These are phyloP conservation scores for Sequoia sempervirens DNA, from an alignment of 75 land plant species.

Conservation along the genomic window DNA sequence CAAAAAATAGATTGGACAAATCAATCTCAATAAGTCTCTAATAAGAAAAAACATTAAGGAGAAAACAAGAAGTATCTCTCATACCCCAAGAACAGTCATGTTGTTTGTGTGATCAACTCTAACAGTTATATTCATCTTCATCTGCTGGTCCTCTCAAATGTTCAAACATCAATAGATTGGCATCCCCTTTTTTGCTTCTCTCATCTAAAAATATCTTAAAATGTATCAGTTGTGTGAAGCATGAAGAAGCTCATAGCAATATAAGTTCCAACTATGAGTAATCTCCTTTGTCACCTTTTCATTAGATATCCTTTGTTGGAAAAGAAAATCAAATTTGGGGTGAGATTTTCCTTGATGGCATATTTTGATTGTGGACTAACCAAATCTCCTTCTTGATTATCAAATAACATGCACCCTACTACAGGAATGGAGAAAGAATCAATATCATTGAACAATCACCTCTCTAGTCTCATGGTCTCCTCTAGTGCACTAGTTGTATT, in stretches of 20 bases:
- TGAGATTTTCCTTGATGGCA: too few species aligned
- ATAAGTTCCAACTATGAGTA: background rate
- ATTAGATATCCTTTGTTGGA: too few species aligned
- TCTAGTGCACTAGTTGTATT: too few species aligned
- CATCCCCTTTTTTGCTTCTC: background rate
- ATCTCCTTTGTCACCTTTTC: too few species aligned
- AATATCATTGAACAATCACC: too few species aligned
- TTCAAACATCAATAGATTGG: background rate
- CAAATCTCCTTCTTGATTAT: too few species aligned
- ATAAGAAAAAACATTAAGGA: background rate
- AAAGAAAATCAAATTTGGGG: too few species aligned
- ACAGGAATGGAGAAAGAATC: too few species aligned
- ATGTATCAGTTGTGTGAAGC: background rate
- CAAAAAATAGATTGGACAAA: background rate
- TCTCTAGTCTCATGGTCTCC: too few species aligned
- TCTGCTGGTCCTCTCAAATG: background rate
- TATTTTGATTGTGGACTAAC: too few species aligned
- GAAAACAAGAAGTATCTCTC: background rate
- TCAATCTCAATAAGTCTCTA: background rate
- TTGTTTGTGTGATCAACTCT: background rate
- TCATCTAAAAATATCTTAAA: background rate
- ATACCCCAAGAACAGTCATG: background rate
- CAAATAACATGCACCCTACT: too few species aligned
- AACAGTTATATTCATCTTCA: background rate
- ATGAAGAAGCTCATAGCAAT: background rate